Evolutionary conservation across 1,284 basidiomycete genomes (phyloP), one percentile per base, ranked within the genome.

Genomic region (Tremellales sp.): DNA sequence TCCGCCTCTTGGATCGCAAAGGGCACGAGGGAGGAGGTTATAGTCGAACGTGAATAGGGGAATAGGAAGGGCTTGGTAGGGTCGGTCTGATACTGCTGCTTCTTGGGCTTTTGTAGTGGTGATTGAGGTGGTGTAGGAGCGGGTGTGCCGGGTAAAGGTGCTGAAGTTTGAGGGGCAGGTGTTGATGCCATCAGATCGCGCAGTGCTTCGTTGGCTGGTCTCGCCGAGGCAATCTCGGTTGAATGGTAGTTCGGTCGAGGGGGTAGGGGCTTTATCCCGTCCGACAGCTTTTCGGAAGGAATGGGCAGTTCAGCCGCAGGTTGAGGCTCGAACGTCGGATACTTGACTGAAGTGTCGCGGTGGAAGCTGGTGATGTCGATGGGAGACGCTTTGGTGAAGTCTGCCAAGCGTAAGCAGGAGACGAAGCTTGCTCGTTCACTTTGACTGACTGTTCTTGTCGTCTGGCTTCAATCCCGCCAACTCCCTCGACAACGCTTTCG

Each of bases 1-100:
- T 94, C 89, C 1, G 96, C 96, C 71, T 99, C 96, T 45, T 92
- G 89, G 56, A 99, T 93, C 11, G 91, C 90, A 67, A 85, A 90
- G 1, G 96, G 96, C 1, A 97, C 89, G 10, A 89, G 76, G 3
- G 70, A 65, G 22, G 60, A 73, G 25, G 52, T 54, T 5, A 48
- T 54, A 51, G 57, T 57, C 74, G 79, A 44, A 78, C 80, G 68
- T 12, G 90, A 89, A 70, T 96, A 98, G 0, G 96, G 96, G 68
- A 99, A 92, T 49, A 98, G 78, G 69, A 98, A 99, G 1, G 96
- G 96, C 7, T 89, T 81, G 27, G 78, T 84, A 67, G 96, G 96
- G 70, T 99, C 96, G 0, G 96, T 99, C 72, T 98, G 96, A 73
- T 92, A 99, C 68, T 97, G 93, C 67, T 94, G 91, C 72, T 97